These are phyloP conservation scores for Penicillium sp. DNA, from an alignment of 2,329 filamentous ascomycete species.

Conservation along the genomic window DNA sequence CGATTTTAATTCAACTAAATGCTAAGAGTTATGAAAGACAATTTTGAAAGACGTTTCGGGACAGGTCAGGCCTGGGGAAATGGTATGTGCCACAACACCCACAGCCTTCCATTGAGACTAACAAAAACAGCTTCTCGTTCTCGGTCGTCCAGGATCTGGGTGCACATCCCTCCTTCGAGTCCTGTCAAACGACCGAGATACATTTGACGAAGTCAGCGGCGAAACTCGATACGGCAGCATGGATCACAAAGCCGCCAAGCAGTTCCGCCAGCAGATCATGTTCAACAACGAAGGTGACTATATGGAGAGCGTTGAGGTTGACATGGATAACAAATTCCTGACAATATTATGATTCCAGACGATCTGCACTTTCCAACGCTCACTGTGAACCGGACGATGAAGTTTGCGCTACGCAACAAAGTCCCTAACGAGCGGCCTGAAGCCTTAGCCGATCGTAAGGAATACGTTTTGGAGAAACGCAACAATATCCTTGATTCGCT, in stretches of 20 bases:
- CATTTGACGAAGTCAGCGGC: constrained; percentile 61
- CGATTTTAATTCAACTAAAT: neutral
- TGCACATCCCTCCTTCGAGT: constrained; percentile 72
- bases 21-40: constrained; percentile 30
- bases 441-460: constrained; percentile 26
- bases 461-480: constrained; percentile 34
- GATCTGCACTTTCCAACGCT: constrained; percentile 75
- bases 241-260: constrained; percentile 48
- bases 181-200: constrained; percentile 64
- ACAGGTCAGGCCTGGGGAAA: constrained; percentile 47
- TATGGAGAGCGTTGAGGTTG: neutral
- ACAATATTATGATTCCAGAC: constrained; percentile 37
- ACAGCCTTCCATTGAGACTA: constrained; percentile 1
- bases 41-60: constrained; percentile 44
- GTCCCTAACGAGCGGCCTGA: constrained; percentile 32
- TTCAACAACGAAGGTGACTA: constrained; percentile 67
- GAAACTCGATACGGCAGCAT: constrained; percentile 56
- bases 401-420: constrained; percentile 65
- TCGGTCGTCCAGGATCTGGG: constrained; percentile 68
- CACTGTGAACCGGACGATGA: constrained; percentile 71
- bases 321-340: neutral
- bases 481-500: constrained; percentile 37
- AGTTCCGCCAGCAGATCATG: constrained; percentile 51
- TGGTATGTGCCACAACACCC: constrained; percentile 33
- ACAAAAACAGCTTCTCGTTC: constrained; percentile 57